phyloP scores from a whole-genome alignment of 495 filamentous ascomycete species.

The Halenospora varia region DNA sequence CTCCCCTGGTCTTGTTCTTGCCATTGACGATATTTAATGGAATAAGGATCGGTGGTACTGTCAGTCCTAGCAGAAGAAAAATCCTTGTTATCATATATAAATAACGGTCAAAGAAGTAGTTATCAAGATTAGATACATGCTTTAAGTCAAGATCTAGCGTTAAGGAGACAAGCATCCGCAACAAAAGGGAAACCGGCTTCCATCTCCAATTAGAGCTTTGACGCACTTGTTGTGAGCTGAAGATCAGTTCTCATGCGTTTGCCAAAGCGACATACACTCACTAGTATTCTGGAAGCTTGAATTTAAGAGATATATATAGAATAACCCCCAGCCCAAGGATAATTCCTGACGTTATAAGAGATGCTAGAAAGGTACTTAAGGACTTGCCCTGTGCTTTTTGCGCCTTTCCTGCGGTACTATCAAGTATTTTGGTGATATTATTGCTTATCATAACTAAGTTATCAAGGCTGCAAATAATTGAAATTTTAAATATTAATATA shows the following conservation, averaged over 20 bases:
- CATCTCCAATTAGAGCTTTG: neutral
- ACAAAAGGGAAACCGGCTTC: slow-evolving; percentile 30
- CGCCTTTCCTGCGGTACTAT: slow-evolving; percentile 25
- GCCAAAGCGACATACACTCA: neutral
- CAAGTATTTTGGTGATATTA: slow-evolving; percentile 4
- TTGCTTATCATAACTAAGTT: neutral
- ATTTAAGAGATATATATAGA: slow-evolving; percentile 7
- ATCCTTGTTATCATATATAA: slow-evolving; percentile 73
- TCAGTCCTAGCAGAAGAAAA: slow-evolving; percentile 60
- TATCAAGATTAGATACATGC: slow-evolving; percentile 40
- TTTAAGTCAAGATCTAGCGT: slow-evolving; percentile 7
- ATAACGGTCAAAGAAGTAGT: slow-evolving; percentile 78
- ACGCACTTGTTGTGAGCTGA: too few species aligned
- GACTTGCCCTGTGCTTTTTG: slow-evolving; percentile 28
- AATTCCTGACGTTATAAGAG: slow-evolving; percentile 44
- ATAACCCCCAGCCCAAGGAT: slow-evolving; percentile 12
- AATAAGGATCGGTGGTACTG: slow-evolving; percentile 64
- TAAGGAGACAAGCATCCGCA: slow-evolving; percentile 66
- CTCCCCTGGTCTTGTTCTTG: slow-evolving; percentile 35
- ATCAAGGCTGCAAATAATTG: neutral
- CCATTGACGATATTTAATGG: slow-evolving; percentile 59
- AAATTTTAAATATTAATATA: neutral
- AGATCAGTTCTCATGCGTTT: neutral
- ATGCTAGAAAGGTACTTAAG: slow-evolving; percentile 52
- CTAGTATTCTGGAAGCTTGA: slow-evolving; percentile 2